These are phyloP conservation scores for Amylocystis lapponica DNA, from an alignment of 768 basidiomycete species.

Conservation along the genomic window DNA sequence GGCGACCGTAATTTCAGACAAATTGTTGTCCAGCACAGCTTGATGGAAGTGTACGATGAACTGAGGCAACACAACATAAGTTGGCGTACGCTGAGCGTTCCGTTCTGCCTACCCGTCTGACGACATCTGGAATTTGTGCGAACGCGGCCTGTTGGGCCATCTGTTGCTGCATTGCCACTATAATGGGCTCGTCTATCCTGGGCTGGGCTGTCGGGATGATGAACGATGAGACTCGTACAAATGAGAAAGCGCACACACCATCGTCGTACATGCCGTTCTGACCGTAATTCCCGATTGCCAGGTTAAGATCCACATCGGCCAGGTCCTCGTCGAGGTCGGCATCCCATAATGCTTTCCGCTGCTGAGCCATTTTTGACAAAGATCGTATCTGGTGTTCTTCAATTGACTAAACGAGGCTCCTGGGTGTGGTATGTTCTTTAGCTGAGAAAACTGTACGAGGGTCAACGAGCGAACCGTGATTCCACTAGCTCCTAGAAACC, in stretches of 20 bases:
- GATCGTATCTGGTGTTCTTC: too few species aligned
- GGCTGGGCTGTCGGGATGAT: slow-evolving; percentile 35
- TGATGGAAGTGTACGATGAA: slow-evolving; percentile 96
- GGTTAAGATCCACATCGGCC: slow-evolving; percentile 62
- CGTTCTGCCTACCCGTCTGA: slow-evolving; percentile 63
- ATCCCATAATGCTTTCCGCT: slow-evolving; percentile 67
- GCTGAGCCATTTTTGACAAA: background rate
- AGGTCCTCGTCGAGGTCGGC: slow-evolving; percentile 74
- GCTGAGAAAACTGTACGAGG: too few species aligned
- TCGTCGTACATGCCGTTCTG: slow-evolving; percentile 65
- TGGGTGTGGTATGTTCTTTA: too few species aligned
- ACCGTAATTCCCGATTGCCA: slow-evolving; percentile 65
- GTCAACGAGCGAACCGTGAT: too few species aligned
- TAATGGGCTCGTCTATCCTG: slow-evolving; percentile 64
- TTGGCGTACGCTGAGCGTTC: background rate
- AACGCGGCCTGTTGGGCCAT: slow-evolving; percentile 81
- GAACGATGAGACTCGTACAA: slow-evolving; percentile 2
- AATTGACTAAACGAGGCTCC: too few species aligned
- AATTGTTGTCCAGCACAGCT: slow-evolving; percentile 87
- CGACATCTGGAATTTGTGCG: slow-evolving; percentile 79
- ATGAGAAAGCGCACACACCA: slow-evolving; percentile 29
- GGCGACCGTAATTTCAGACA: slow-evolving; percentile 83
- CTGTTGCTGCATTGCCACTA: slow-evolving; percentile 74
- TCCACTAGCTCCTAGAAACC: too few species aligned
- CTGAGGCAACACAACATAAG: slow-evolving; percentile 36